Evolutionary conservation across 2,329 filamentous ascomycete genomes (phyloP), one percentile per base, ranked within the genome.

Genomic region (Microcyclosporella mali): DNA sequence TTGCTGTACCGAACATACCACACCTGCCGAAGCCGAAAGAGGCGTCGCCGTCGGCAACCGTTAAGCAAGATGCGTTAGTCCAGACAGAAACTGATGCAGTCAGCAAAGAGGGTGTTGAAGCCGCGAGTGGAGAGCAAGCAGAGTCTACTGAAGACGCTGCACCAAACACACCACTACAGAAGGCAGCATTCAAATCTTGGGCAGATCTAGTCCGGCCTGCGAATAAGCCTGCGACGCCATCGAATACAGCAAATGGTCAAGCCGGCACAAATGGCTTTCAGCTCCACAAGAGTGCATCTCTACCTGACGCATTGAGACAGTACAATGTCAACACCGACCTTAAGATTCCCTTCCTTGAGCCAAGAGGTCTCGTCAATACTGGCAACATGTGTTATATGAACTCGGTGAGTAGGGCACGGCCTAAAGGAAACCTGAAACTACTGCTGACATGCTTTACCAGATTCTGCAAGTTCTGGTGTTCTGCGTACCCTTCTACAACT

Each of bases 341-440:
- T 45, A 86, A 84, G 57, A 71, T 90, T 53, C 74, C 84, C 14
- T 95, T 95, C 60, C 75, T 98, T 38, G 88, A 97, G 67, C 92
- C 92, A 38, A 80, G 90, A 53, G 92, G 92, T 37, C 77, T 98
- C 60, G 85, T 95, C 55, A 98, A 98, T 68, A 94, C 90, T 31
- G 92, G 92, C 37, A 97, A 98, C 63, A 94, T 97, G 86, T 98
- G 92, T 68, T 98, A 98, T 69, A 97, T 98, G 92, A 98, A 97
- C 72, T 95, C 92, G 51, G 90, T 95, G 75, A 70, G 86, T 70
- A n/a, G 16, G 15, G 16, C 18, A 16, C 4, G 27, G 31, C 4
- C 7, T 25, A 21, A 12, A 21, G 15, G 14, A n/a, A 4, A 10
- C 19, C 14, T n/a, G n/a, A 3, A 3, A 6, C 8, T 14, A 17